Evolutionary conservation across 2,329 filamentous ascomycete species (phyloP).

Genomic region (Hypoxylon rubiginosum): DNA sequence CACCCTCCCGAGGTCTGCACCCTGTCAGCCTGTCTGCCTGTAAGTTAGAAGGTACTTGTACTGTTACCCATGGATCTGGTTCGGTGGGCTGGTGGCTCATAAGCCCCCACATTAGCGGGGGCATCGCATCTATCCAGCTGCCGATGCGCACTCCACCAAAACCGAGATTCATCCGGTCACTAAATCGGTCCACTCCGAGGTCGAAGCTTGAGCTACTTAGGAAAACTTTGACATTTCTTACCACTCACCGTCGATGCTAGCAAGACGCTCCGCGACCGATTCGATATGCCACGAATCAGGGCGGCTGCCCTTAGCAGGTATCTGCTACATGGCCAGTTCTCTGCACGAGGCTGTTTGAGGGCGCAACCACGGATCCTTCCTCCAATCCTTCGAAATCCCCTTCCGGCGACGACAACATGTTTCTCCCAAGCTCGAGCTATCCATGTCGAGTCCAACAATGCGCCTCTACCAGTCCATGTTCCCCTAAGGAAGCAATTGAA

Average conservation of each 20-base stretch:
- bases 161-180: constrained; percentile 3
- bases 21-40: not conserved
- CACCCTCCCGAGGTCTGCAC: not conserved
- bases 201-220: too few relatives aligned
- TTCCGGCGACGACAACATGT: constrained; percentile 11
- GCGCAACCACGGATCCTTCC: constrained; percentile 23
- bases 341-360: constrained; percentile 58
- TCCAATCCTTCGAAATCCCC: constrained; percentile 8
- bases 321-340: constrained; percentile 61
- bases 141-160: not conserved
- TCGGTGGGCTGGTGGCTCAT: constrained; percentile 10
- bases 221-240: constrained; percentile 16
- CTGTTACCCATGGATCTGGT: constrained; percentile 31
- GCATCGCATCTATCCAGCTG: too few relatives aligned
- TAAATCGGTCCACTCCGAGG: not conserved
- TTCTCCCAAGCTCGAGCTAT: constrained; percentile 46
- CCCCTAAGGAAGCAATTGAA: constrained; percentile 81
- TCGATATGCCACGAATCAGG: constrained; percentile 60
- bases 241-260: not conserved
- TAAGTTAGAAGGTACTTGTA: not conserved
- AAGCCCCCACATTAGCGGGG: not conserved
- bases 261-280: not conserved
- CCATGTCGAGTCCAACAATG: constrained; percentile 51
- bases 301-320: constrained; percentile 63
- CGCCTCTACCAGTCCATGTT: constrained; percentile 48